Base-by-base conservation (phyloP, 208 protist species). In the Leptomonas pyrrhocoris region DNA sequence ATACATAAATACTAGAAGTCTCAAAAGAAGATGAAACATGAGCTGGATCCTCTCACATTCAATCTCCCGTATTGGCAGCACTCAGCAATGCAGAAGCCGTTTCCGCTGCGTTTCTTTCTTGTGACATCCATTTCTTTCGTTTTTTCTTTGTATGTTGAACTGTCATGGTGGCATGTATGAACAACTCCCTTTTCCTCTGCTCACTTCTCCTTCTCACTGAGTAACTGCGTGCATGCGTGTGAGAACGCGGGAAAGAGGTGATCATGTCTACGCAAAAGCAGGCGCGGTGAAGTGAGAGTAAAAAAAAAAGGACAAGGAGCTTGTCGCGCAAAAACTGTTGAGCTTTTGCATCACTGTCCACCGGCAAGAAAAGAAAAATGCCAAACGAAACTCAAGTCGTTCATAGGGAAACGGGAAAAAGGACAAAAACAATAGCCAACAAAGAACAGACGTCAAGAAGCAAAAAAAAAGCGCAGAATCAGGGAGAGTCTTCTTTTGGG, bases 321-420 rank as follows among this genome's bases (percentile, higher is more conserved):
- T 11, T 46, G 19, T 59, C 54, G 36, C 30, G 8, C 54, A 15
- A 46, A 42, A 59, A 8, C 9, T n/a, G 3, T 18, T 5, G 7
- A 16, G 19, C 2, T 16, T 48, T 8, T 56, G 7, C 18, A 23
- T 38, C 27, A 30, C 12, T 6, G 18, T 15, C 4, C 11, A 12
- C 38, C 28, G 16, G 15, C 34, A 38, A 56, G n/a, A 9, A 18
- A 59, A 45, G 54, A 30, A 59, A 59, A 23, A 45, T 40, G 51
- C 28, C 48, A 56, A 38, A 7, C 51, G 38, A 56, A 56, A 38
- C 51, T 38, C 51, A 28, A 56, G 51, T 54, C 49, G 49, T 54
- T 54, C 49, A 54, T n/a, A 55, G 28, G 28, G 31, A 67, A 59
- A 68, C 63, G 60, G 40, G 19, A 55, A 31, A 59, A 38, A 63